These are phyloP conservation scores for Aspergillus neotritici DNA, from an alignment of 2,329 filamentous ascomycete genomes.

Conservation along the genomic window DNA sequence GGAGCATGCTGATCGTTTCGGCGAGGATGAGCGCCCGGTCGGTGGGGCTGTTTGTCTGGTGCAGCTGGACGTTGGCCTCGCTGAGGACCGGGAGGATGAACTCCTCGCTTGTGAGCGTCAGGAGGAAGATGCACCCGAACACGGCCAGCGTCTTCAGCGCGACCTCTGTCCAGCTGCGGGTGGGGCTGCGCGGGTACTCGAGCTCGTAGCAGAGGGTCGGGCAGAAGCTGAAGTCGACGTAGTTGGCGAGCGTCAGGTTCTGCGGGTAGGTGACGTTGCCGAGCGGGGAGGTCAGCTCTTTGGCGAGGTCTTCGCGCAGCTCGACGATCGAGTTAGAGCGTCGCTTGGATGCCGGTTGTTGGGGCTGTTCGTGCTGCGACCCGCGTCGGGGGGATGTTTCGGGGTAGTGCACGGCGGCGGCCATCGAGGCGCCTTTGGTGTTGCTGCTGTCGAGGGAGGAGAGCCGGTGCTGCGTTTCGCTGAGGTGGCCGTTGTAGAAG, in stretches of 20 bases:
- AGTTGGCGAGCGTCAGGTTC: slow-evolving; percentile 80
- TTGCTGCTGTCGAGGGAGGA: slow-evolving; percentile 66
- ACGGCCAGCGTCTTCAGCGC: slow-evolving; percentile 80
- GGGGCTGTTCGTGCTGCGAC: slow-evolving; percentile 6
- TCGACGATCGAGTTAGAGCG: slow-evolving; percentile 54
- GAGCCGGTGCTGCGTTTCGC: slow-evolving; percentile 76
- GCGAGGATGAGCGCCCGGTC: slow-evolving; percentile 76
- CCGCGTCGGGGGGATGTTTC: slow-evolving; percentile 40
- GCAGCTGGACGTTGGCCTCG: slow-evolving; percentile 59
- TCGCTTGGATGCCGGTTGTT: no score
- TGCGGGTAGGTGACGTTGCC: slow-evolving; percentile 84
- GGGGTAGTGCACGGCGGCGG: slow-evolving; percentile 71
- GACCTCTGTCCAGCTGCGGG: slow-evolving; percentile 74
- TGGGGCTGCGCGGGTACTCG: slow-evolving; percentile 77
- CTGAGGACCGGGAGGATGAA: slow-evolving; percentile 87
- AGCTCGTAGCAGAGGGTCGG: slow-evolving; percentile 97
- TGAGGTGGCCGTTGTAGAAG: slow-evolving; percentile 95
- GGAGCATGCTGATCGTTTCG: slow-evolving; percentile 82
- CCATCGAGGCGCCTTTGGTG: slow-evolving; percentile 57
- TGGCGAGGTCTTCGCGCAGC: slow-evolving; percentile 79
- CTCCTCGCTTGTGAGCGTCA: slow-evolving; percentile 86
- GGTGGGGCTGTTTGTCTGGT: slow-evolving; percentile 43
- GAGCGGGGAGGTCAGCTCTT: slow-evolving; percentile 84
- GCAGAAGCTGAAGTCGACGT: slow-evolving; percentile 79
- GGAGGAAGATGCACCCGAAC: slow-evolving; percentile 92